Evolutionary conservation across 2,329 filamentous ascomycete species (phyloP).

Genomic region (Hypoxylon sp.): DNA sequence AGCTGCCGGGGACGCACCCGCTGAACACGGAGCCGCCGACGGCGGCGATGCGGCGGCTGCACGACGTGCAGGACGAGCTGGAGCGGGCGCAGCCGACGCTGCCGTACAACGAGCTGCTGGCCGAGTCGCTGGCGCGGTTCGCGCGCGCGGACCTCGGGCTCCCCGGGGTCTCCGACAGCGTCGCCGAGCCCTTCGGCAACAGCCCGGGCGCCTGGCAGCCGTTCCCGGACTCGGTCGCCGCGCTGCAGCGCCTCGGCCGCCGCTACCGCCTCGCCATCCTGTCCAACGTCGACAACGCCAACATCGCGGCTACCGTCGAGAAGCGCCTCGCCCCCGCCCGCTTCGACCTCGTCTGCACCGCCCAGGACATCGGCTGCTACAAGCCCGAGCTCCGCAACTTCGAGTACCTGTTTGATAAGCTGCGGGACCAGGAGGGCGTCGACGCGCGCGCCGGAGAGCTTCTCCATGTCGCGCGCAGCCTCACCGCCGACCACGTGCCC

Average conservation of each 20-base stretch:
- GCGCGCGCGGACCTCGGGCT: constrained; percentile 55
- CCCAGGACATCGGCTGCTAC: constrained; percentile 74
- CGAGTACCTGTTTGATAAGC: constrained; percentile 65
- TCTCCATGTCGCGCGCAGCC: constrained; percentile 73
- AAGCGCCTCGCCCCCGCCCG: constrained; percentile 55
- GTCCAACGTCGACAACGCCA: constrained; percentile 55
- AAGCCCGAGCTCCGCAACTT: constrained; percentile 74
- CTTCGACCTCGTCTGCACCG: constrained; percentile 72
- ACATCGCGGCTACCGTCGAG: constrained; percentile 41
- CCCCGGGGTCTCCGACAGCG: constrained; percentile 45
- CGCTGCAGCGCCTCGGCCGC: constrained; percentile 56
- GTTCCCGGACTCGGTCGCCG: constrained; percentile 65
- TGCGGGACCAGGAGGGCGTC: constrained; percentile 62
- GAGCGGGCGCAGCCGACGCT: constrained; percentile 63
- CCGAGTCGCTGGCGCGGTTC: constrained; percentile 55
- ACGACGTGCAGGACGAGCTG: constrained; percentile 57
- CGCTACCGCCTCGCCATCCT: constrained; percentile 67
- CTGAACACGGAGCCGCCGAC: constrained; percentile 49
- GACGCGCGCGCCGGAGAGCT: constrained; percentile 58
- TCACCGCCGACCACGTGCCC: constrained; percentile 72
- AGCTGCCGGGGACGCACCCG: constrained; percentile 45
- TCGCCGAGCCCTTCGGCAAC: constrained; percentile 58
- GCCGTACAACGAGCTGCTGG: constrained; percentile 67
- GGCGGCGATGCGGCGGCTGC: constrained; percentile 53
- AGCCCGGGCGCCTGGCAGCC: constrained; percentile 62